Evolutionary conservation across 2,329 filamentous ascomycete genomes (phyloP), one percentile per base, ranked within the genome.

Genomic region (Macrophomina pseudophaseolina): DNA sequence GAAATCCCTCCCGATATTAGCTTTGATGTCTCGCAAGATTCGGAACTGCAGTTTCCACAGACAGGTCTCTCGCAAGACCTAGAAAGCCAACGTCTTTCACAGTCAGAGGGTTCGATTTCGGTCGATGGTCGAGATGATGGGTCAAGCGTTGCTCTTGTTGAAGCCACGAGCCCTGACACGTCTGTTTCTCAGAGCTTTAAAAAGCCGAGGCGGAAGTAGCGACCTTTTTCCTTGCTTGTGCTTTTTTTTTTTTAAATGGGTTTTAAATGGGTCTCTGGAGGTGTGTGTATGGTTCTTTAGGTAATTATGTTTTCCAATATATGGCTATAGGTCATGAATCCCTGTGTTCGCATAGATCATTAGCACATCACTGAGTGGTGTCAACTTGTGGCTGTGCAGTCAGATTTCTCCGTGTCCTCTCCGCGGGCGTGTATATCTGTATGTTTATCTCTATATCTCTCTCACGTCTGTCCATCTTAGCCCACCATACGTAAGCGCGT

Each of bases 11-110:
- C 28, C 42, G 32, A 18, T 23, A n/a, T 38, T 28, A 33, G 7
- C 42, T 62, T 62, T n/a, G 58, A 48, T 18, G 42, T 62, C 42
- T 33, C 58, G 2, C 5, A 49, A 38, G 35, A 12, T 12, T 5
- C 42, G 11, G 42, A 44, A 16, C 12, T 44, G 42, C 42, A 69
- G 69, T 35, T 60, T 32, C 44, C 42, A n/a, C 12, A 44, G 8
- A 44, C 42, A 9, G 42, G 42, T 14, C 42, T 44, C 8, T 44
- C 42, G 42, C 42, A 44, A 44, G 42, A 44, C 8, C 42, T 44
- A n/a, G 35, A n/a, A 14, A n/a, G 40, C n/a, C 18, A n/a, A 4
- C 14, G 44, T 16, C n/a, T 38, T 44, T 28, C 54, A n/a, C 54
- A 58, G 12, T 58, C 35, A 32, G 54, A 58, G 35, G 35, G 54